Base-by-base conservation (phyloP, 768 basidiomycete species). In the Phanerodontia chrysosporium region DNA sequence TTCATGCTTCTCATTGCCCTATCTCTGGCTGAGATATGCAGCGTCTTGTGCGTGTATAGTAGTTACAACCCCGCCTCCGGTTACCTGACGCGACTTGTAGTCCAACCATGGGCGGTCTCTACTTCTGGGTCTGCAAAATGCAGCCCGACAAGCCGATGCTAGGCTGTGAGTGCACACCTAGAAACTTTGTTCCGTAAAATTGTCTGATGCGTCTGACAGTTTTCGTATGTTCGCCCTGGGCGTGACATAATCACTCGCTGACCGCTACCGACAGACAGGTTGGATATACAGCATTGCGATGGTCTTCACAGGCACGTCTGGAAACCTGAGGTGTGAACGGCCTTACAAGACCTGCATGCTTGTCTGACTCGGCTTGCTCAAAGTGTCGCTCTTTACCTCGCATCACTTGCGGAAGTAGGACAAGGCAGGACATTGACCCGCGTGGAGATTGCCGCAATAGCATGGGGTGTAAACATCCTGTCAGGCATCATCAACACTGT, bases 51-150 rank as follows among this genome's bases (percentile, higher is more conserved):
- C 70, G 80, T 68, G 3, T 8, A 24, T 14, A n/a, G n/a, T n/a
- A n/a, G 2, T 24, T 55, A 12, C 14, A 22, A 28, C 8, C 10
- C 3, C 32, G 6, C 32, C 24, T 54, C 18, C 24, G 12, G 45
- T 28, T 6, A 8, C 21, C 28, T 39, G 30, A 22, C 48, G 8
- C 7, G 22, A 3, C 16, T 39, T 4, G 5, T 51, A 80, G 79
- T 57, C 81, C 82, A 0, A 81, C 82, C 2, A 78, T 84, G 74
- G 83, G 82, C 24, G 83, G 82, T 6, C 69, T 84, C 51, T 85
- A 84, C 67, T 85, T 84, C 65, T 84, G 83, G 83, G 82, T 83
- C 12, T 83, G 81, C 70, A 80, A 77, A 64, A 80, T 84, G 80
- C 82, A 83, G 63, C 80, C 82, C 0, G 75, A 82, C 49, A 60